phyloP scores from a whole-genome alignment of 805 yeast genomes.

The Saturnispora kantuleensis region DNA sequence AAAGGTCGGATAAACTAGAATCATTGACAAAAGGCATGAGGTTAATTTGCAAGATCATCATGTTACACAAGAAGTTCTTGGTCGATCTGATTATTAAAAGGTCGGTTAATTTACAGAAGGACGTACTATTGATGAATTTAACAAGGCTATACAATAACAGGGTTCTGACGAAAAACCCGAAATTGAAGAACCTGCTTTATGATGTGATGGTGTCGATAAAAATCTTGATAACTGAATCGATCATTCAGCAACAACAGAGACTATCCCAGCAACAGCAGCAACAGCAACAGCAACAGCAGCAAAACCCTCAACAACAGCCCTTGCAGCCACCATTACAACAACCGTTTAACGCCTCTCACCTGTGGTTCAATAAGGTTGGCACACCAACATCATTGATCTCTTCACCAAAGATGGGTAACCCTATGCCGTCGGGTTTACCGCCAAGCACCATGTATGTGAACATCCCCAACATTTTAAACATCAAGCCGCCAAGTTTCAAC shows the following conservation, averaged over 20 bases:
- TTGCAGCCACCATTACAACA: conserved; percentile 13
- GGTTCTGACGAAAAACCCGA: conserved; percentile 35
- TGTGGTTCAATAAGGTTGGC: conserved; percentile 14
- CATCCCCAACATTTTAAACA: conserved; percentile 18
- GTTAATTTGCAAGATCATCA: conserved; percentile 43
- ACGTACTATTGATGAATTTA: conserved; percentile 38
- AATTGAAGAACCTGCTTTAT: conserved; percentile 45
- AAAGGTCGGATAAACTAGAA: conserved; percentile 17
- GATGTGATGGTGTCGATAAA: conserved; percentile 51
- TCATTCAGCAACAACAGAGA: conserved; percentile 12
- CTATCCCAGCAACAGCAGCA: conserved; percentile 4
- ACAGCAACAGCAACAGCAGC: conserved; percentile 4
- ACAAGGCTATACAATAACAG: conserved; percentile 36
- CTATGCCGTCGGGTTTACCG: conserved; percentile 1
- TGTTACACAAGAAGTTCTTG: conserved; percentile 45
- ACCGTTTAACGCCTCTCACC: neutral
- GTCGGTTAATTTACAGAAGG: conserved; percentile 31
- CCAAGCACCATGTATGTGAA: conserved; percentile 6
- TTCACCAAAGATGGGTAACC: neutral
- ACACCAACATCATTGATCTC: conserved; percentile 1
- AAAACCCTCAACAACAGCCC: conserved; percentile 1
- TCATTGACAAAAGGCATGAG: conserved; percentile 27
- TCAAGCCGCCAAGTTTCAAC: conserved; percentile 26
- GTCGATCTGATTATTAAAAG: conserved; percentile 36
- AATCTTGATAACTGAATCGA: conserved; percentile 24